Evolutionary conservation across 345 rosid genomes (phyloP).

Genomic region (Isatis tinctoria): DNA sequence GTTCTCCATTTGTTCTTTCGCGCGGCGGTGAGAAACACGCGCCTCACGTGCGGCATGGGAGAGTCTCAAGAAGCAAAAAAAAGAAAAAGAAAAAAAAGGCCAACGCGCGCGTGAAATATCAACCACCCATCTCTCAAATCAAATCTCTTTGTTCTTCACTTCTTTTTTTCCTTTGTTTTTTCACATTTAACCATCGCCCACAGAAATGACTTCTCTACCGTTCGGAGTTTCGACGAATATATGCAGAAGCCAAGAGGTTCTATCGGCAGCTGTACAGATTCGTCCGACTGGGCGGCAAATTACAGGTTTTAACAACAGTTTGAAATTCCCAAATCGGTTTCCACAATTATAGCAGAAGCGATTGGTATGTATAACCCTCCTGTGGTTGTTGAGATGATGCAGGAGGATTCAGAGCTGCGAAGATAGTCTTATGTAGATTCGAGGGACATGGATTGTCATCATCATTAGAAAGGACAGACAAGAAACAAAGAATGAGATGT

Average conservation of each 20-base stretch:
- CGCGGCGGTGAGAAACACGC: background rate
- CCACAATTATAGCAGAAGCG: background rate
- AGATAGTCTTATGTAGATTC: slow-evolving; percentile 5
- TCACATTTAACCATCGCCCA: background rate
- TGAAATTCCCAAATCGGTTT: background rate
- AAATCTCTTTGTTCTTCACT: background rate
- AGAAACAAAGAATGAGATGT: slow-evolving; percentile 18
- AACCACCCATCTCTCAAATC: slow-evolving; percentile 18
- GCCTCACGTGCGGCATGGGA: background rate
- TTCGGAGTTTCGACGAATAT: slow-evolving; percentile 18
- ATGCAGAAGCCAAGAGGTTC: slow-evolving; percentile 23
- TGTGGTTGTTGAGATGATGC: slow-evolving; percentile 13
- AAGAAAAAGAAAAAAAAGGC: too few relatives aligned
- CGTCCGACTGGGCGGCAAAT: slow-evolving; percentile 1
- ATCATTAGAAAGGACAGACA: background rate
- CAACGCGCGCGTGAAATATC: slow-evolving; percentile 12
- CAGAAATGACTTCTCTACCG: slow-evolving; percentile 29
- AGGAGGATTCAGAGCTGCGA: slow-evolving; percentile 16
- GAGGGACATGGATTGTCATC: slow-evolving; percentile 16
- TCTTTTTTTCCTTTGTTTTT: background rate
- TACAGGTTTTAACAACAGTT: background rate
- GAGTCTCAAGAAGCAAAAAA: background rate
- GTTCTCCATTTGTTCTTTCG: too few relatives aligned
- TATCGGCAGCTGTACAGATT: background rate
- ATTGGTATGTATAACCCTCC: background rate